Evolutionary conservation across 106 monocot genomes (phyloP).

Genomic region (Allium fistulosum): DNA sequence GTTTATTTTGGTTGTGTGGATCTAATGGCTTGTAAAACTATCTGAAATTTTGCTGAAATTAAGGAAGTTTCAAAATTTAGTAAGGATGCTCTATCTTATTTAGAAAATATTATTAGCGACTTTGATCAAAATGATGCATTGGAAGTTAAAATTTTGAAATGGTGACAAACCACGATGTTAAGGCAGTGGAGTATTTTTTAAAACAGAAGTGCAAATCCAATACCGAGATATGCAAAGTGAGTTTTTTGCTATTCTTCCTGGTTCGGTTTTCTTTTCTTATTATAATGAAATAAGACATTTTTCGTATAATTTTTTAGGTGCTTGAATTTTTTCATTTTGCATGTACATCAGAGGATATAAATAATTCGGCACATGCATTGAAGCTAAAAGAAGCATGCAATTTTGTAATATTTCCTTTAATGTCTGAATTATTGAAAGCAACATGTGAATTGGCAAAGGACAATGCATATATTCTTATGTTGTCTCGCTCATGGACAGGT

Average conservation of each 20-base stretch:
- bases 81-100: slow-evolving; percentile 41
- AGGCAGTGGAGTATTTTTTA: slow-evolving; percentile 86
- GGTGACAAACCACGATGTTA: slow-evolving; percentile 95
- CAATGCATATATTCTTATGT: slow-evolving; percentile 67
- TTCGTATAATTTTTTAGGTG: slow-evolving; percentile 30
- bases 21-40: slow-evolving; percentile 87
- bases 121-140: slow-evolving; percentile 60
- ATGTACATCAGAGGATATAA: no score
- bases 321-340: slow-evolving; percentile 94
- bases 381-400: no score
- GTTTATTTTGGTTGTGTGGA: slow-evolving; percentile 19
- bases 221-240: slow-evolving; percentile 11
- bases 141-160: slow-evolving; percentile 85
- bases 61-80: slow-evolving; percentile 78
- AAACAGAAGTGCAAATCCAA: slow-evolving; percentile 61
- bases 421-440: no score
- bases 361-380: no score
- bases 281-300: no score
- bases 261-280: background rate
- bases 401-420: no score
- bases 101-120: slow-evolving; percentile 52
- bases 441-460: slow-evolving; percentile 65
- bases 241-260: slow-evolving; percentile 6
- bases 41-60: slow-evolving; percentile 63
- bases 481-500: slow-evolving; percentile 98